These are phyloP conservation scores for Chlorella sp. DNA, from an alignment of 139 green algal species.

Conservation along the genomic window DNA sequence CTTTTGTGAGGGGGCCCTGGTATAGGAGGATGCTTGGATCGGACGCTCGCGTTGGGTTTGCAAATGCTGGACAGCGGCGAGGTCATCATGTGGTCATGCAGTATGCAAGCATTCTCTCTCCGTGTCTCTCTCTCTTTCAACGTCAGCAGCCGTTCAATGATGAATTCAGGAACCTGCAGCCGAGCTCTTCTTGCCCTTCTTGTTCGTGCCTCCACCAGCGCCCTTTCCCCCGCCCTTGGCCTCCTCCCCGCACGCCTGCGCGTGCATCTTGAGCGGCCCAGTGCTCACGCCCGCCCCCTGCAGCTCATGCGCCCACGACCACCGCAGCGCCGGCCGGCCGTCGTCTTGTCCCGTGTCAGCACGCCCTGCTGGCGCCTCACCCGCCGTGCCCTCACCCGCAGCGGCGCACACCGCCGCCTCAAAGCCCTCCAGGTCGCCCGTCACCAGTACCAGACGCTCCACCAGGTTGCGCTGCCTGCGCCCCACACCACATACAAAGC, in stretches of 20 bases:
- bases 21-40: too few species aligned
- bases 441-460: neutral
- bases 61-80: too few species aligned
- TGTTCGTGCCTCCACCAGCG: neutral
- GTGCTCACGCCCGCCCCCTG: neutral
- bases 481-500: too few species aligned
- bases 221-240: neutral
- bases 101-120: too few species aligned
- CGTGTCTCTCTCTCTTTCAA: too few species aligned
- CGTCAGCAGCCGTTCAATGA: too few species aligned
- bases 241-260: neutral
- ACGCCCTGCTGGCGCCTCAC: too few species aligned
- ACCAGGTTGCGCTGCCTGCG: neutral
- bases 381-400: neutral
- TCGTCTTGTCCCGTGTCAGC: too few species aligned
- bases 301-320: neutral
- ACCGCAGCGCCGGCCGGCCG: neutral
- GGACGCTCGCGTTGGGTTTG: too few species aligned
- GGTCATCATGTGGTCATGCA: too few species aligned
- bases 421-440: neutral
- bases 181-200: neutral
- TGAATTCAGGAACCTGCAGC: too few species aligned
- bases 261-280: neutral
- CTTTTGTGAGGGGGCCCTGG: too few species aligned
- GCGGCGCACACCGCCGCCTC: neutral